Conservation (phyloP, 495 filamentous ascomycete genomes). For the Aspergillus diversus region DNA sequence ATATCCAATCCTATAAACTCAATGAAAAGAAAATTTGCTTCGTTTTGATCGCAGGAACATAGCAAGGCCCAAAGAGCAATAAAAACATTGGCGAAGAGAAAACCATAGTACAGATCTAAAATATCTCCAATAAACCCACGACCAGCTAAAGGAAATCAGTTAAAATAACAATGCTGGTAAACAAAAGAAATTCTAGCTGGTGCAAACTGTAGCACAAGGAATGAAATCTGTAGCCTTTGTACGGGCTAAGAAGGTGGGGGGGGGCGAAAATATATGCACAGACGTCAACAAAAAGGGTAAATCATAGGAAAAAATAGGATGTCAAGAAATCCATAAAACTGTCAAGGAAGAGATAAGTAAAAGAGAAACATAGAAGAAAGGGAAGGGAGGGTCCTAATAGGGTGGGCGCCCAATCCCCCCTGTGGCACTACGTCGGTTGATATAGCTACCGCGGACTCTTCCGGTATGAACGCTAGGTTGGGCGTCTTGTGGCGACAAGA, state of each 20-base stretch:
- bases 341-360: conserved; percentile 8
- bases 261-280: conserved; percentile 14
- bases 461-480: conserved; percentile 9
- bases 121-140: conserved; percentile 17
- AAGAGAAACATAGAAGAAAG: conserved; percentile 11
- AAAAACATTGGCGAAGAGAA: conserved; percentile 1
- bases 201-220: conserved; percentile 19
- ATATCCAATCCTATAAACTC: not conserved
- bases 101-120: conserved; percentile 14
- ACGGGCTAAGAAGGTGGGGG: not conserved
- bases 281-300: conserved; percentile 2
- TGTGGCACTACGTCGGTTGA: conserved; percentile 33
- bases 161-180: not conserved
- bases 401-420: conserved; percentile 47
- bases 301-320: not conserved
- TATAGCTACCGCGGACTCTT: conserved; percentile 23
- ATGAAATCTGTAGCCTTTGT: conserved; percentile 5
- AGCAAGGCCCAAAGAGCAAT: not conserved
- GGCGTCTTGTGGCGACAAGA: conserved; percentile 35
- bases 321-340: conserved; percentile 5
- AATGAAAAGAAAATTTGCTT: not conserved
- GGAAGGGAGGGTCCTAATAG: conserved; percentile 32
- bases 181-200: conserved; percentile 13
- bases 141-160: conserved; percentile 2
- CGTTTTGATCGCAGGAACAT: not conserved